phyloP scores from a whole-genome alignment of 805 yeast species.

The Yarrowia deformans region DNA sequence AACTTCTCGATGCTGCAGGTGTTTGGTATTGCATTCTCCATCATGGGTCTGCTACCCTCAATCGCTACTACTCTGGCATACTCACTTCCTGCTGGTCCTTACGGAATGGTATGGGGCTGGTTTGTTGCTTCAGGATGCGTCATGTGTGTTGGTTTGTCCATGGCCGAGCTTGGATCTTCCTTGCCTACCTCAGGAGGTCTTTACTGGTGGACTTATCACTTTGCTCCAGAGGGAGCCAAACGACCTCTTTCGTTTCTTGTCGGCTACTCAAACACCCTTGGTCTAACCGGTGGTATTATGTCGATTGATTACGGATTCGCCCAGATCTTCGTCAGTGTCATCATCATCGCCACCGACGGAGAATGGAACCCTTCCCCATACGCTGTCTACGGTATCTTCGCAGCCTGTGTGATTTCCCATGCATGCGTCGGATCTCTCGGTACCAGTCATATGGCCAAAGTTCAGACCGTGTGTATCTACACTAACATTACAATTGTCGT shows the following conservation, averaged over 20 bases:
- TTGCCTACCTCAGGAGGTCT: conserved; percentile 81
- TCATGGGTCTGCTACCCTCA: conserved; percentile 70
- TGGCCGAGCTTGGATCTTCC: conserved; percentile 72
- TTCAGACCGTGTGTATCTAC: conserved; percentile 65
- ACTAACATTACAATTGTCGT: conserved; percentile 62
- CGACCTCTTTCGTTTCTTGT: conserved; percentile 65
- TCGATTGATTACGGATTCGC: conserved; percentile 76
- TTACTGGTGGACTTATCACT: conserved; percentile 71
- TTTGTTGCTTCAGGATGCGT: conserved; percentile 64
- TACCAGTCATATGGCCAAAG: conserved; percentile 61
- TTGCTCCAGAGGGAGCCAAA: conserved; percentile 63
- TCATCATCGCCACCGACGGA: conserved; percentile 58
- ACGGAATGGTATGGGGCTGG: conserved; percentile 79
- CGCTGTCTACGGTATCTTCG: conserved; percentile 69
- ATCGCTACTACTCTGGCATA: conserved; percentile 62
- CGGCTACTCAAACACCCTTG: conserved; percentile 72
- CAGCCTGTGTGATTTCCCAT: conserved; percentile 64
- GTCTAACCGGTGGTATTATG: conserved; percentile 69
- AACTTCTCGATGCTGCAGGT: conserved; percentile 67
- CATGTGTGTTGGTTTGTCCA: conserved; percentile 62
- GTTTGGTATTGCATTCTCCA: conserved; percentile 73
- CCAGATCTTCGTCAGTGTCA: conserved; percentile 57
- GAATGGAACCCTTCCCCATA: conserved; percentile 61
- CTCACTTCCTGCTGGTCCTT: conserved; percentile 69
- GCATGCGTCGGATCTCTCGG: conserved; percentile 63